Conservation (phyloP, 257 asterid genomes). For the Leonotis leonurus region DNA sequence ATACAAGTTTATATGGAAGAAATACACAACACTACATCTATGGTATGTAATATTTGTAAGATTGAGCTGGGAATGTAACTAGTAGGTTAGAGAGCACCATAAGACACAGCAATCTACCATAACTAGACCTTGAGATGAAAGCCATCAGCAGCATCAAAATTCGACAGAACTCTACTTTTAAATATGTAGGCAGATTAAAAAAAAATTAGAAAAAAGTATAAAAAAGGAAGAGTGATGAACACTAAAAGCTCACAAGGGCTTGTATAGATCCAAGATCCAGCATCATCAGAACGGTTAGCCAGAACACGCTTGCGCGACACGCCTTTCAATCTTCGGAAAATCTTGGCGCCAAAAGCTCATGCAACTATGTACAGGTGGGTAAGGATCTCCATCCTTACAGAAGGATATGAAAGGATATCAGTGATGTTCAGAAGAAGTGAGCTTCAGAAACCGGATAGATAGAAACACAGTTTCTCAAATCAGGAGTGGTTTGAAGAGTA, state of each 20-base stretch:
- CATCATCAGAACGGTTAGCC: constrained; percentile 15
- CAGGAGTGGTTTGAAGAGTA: neutral
- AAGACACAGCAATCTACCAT: no score
- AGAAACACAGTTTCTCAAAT: neutral
- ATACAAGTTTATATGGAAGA: no score
- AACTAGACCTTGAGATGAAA: no score
- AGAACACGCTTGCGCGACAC: neutral
- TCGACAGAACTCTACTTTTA: no score
- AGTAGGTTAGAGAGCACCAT: no score
- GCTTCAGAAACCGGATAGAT: neutral
- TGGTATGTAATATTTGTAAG: no score
- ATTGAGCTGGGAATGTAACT: no score
- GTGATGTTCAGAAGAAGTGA: neutral
- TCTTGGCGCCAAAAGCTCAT: constrained; percentile 5
- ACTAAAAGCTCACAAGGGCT: constrained; percentile 3
- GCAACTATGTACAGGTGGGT: constrained; percentile 22
- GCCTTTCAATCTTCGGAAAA: constrained; percentile 15
- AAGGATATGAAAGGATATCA: neutral
- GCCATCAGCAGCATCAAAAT: no score
- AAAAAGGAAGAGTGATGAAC: neutral
- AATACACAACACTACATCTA: no score
- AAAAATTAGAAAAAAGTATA: neutral
- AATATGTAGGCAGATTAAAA: constrained; percentile 14
- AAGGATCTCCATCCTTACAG: constrained; percentile 7
- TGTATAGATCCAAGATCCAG: constrained; percentile 13